Percentiles rank a stretch among this genome's conserved stretches.
Evolutionary conservation across 768 basidiomycete species (phyloP).

Genomic region (Lepiota brunneoincarnata): DNA sequence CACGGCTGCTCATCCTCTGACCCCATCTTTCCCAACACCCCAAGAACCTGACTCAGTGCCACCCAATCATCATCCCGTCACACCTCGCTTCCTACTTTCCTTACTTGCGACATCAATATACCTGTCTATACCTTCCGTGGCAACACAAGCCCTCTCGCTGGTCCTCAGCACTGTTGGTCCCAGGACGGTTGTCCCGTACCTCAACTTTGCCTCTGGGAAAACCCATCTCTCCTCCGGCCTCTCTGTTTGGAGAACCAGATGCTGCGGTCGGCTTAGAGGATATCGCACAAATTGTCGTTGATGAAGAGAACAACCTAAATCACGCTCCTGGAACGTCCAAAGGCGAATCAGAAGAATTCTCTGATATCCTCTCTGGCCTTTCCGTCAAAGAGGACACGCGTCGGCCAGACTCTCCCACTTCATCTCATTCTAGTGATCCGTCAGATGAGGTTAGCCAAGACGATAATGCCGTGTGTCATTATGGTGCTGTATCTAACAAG

Average conservation of each 20-base stretch:
- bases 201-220: constrained; percentile 81
- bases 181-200: constrained; percentile 70
- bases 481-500: constrained; percentile 88
- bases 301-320: constrained; percentile 23
- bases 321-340: constrained; percentile 1
- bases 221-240: constrained; percentile 44
- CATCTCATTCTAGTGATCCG: constrained; percentile 14
- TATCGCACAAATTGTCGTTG: constrained; percentile 49
- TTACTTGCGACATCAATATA: constrained; percentile 86
- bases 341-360: constrained; percentile 16
- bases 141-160: constrained; percentile 69
- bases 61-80: constrained; percentile 63
- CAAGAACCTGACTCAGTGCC: constrained; percentile 33
- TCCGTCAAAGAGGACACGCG: constrained; percentile 8
- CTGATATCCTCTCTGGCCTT: constrained; percentile 7
- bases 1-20: constrained; percentile 65
- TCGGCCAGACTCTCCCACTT: constrained; percentile 5
- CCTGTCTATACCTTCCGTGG: constrained; percentile 75
- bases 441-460: constrained; percentile 16
- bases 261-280: constrained; percentile 70
- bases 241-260: constrained; percentile 40
- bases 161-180: constrained; percentile 79
- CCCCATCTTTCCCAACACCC: constrained; percentile 52
- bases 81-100: constrained; percentile 80
- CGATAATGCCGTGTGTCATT: constrained; percentile 52